Evolutionary conservation across 208 protist species (phyloP).

Genomic region (Angomonas deanei): DNA sequence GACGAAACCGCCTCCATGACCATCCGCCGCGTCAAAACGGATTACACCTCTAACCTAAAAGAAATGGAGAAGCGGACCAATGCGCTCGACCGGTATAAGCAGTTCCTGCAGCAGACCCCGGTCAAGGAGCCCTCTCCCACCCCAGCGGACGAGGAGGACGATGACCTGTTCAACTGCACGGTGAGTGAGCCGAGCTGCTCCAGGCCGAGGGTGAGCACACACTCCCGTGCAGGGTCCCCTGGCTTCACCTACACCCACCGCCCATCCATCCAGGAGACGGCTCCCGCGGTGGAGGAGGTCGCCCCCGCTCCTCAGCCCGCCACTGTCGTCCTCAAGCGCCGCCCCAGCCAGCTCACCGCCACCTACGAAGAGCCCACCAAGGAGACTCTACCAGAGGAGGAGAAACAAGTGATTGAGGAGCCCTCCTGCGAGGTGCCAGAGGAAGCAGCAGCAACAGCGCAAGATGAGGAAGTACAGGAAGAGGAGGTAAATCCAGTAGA

Average conservation of each 20-base stretch:
- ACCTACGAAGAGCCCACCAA: not conserved
- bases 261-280: not conserved
- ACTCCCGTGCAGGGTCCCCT: slow-evolving; percentile 4
- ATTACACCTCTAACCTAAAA: slow-evolving; percentile 50
- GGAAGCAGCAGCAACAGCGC: not conserved
- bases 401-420: not conserved
- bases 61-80: slow-evolving; percentile 32
- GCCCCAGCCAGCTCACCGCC: not conserved
- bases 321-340: not conserved
- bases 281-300: slow-evolving; percentile 1
- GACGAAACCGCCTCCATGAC: slow-evolving; percentile 39
- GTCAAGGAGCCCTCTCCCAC: not conserved
- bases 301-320: not conserved
- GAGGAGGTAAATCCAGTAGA: not conserved
- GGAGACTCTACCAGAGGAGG: not conserved
- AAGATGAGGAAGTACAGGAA: not conserved
- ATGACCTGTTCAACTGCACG: not conserved
- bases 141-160: slow-evolving; percentile 10
- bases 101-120: slow-evolving; percentile 23
- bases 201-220: not conserved
- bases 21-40: slow-evolving; percentile 27
- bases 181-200: slow-evolving; percentile 2
- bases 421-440: not conserved
- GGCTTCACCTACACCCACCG: slow-evolving; percentile 5
- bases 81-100: slow-evolving; percentile 56